These are phyloP conservation scores for Boechera divaricarpa DNA, from an alignment of 345 rosid genomes.

Conservation along the genomic window DNA sequence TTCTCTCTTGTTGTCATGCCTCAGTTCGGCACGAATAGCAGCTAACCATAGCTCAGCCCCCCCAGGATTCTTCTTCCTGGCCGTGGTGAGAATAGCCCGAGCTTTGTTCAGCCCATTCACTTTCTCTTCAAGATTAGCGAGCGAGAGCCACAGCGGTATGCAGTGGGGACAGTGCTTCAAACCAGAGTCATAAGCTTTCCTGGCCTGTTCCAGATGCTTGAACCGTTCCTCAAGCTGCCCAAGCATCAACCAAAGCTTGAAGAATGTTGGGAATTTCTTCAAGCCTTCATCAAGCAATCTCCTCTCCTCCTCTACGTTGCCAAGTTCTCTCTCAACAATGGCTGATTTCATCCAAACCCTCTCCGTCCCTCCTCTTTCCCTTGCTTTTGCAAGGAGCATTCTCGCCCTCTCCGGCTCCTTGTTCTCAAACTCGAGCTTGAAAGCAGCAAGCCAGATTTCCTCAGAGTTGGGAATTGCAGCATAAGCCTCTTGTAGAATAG, in stretches of 20 bases:
- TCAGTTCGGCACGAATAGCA: not conserved
- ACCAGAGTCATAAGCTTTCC: not conserved
- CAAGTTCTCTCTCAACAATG: constrained; percentile 5
- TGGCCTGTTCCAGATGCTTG: constrained; percentile 1
- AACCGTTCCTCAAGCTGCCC: constrained; percentile 3
- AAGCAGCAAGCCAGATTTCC: constrained; percentile 4
- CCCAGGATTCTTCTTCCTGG: not conserved
- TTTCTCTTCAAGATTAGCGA: not conserved
- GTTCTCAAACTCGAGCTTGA: not conserved
- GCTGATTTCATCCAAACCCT: not conserved
- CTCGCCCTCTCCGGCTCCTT: constrained; percentile 5
- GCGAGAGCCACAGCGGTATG: not conserved
- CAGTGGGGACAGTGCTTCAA: constrained; percentile 7
- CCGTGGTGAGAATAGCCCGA: not conserved
- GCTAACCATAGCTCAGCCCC: not conserved
- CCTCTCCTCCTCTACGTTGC: not conserved
- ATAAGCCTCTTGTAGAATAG: not conserved
- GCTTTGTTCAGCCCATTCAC: constrained; percentile 1
- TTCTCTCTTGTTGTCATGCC: not conserved
- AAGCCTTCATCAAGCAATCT: constrained; percentile 3
- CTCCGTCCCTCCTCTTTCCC: not conserved
- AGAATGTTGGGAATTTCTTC: not conserved
- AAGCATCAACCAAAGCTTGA: constrained; percentile 5
- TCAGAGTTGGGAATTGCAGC: constrained; percentile 4
- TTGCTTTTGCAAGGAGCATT: constrained; percentile 1